Percentiles rank a stretch among this genome's conserved stretches.
Evolutionary conservation across 2,329 filamentous ascomycete species (phyloP).

Genomic region (Trichoderma sp.): DNA sequence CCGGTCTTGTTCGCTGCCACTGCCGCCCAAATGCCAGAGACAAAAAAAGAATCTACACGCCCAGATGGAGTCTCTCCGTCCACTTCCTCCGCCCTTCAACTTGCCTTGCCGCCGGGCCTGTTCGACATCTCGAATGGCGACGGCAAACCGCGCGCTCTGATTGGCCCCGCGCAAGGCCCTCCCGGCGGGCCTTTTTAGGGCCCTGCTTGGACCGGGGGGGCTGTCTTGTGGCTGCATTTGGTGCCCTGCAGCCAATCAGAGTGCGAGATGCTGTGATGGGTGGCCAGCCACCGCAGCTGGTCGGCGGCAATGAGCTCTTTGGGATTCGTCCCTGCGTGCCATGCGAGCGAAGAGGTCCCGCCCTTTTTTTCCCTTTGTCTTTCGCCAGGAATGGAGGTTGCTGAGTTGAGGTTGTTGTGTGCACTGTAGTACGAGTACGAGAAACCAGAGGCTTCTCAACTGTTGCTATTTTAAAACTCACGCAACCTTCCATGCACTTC

Average conservation of each 20-base stretch:
- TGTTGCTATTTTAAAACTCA: conserved; percentile 12
- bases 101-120: conserved; percentile 3
- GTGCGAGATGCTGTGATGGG: background rate
- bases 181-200: conserved; percentile 8
- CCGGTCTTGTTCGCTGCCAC: background rate
- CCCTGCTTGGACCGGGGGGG: background rate
- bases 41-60: background rate
- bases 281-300: background rate
- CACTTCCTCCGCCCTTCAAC: background rate
- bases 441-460: background rate
- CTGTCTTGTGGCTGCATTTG: conserved; percentile 8
- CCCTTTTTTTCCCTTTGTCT: background rate
- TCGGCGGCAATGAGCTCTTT: conserved; percentile 47
- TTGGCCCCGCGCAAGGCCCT: conserved; percentile 2
- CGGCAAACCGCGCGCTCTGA: background rate
- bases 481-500: background rate
- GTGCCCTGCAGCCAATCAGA: conserved; percentile 1
- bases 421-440: background rate
- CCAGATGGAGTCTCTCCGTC: background rate
- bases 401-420: background rate
- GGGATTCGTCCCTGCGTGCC: conserved; percentile 33
- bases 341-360: background rate
- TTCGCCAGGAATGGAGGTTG: background rate
- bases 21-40: background rate
- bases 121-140: background rate